phyloP scores from a whole-genome alignment of 257 asterid genomes.

The Salvia splendens region DNA sequence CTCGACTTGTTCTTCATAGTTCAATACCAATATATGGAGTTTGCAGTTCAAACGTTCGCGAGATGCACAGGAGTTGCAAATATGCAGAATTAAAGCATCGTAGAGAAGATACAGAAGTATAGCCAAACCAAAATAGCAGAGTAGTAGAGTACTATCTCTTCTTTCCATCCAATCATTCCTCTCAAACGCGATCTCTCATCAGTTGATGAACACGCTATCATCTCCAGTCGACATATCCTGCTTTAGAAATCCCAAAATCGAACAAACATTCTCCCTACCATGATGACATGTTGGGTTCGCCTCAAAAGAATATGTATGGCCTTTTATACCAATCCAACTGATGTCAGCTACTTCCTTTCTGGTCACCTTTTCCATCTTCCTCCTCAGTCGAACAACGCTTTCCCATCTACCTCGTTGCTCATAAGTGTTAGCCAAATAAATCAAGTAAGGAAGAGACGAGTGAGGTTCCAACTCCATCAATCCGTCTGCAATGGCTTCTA shows the following conservation, averaged over 20 bases:
- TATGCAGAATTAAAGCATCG: constrained; percentile 18
- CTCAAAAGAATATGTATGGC: constrained; percentile 37
- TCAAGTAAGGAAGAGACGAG: constrained; percentile 49
- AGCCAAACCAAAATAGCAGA: neutral
- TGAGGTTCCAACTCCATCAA: constrained; percentile 53
- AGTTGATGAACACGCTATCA: constrained; percentile 24
- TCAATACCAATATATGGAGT: neutral
- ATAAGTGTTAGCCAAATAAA: constrained; percentile 51
- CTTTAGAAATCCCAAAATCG: constrained; percentile 40
- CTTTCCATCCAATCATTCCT: constrained; percentile 14
- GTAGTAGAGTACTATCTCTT: constrained; percentile 8
- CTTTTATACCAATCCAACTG: constrained; percentile 56
- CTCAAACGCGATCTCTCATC: constrained; percentile 1
- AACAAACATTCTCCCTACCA: constrained; percentile 42
- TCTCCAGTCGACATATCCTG: constrained; percentile 42
- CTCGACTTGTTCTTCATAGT: neutral
- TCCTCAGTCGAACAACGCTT: constrained; percentile 63
- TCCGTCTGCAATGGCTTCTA: constrained; percentile 55
- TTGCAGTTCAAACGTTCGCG: neutral
- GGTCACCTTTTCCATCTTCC: constrained; percentile 41
- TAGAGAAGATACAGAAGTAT: constrained; percentile 1
- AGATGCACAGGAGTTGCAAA: neutral
- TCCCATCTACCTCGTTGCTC: constrained; percentile 70
- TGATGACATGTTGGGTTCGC: constrained; percentile 40
- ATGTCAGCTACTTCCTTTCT: constrained; percentile 37